These are phyloP conservation scores for Plasmodium reichenowi DNA, from an alignment of 169 alveolate species.

Conservation along the genomic window DNA sequence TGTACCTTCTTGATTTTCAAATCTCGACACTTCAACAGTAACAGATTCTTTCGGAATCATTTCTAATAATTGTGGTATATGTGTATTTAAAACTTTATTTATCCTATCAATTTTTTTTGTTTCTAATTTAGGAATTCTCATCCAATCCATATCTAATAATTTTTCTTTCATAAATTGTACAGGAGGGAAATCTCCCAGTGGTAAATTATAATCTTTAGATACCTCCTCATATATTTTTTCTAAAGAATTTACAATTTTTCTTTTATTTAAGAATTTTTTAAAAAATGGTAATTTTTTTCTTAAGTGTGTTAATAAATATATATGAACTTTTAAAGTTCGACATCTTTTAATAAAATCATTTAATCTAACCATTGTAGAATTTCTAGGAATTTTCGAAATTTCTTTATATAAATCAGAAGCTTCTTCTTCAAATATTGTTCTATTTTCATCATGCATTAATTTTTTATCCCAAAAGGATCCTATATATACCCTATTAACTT, in stretches of 20 bases:
- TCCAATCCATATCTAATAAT: slow-evolving; percentile 69
- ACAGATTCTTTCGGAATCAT: slow-evolving; percentile 77
- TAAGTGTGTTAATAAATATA: slow-evolving; percentile 60
- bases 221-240: slow-evolving; percentile 74
- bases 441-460: slow-evolving; percentile 81
- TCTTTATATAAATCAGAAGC: slow-evolving; percentile 84
- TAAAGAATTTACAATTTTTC: slow-evolving; percentile 32
- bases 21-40: slow-evolving; percentile 12
- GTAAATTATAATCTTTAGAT: slow-evolving; percentile 67
- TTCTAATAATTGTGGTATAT: slow-evolving; percentile 79
- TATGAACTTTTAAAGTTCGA: slow-evolving; percentile 78
- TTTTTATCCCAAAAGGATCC: slow-evolving; percentile 87
- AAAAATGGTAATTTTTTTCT: slow-evolving; percentile 75
- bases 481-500: slow-evolving; percentile 85
- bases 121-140: slow-evolving; percentile 77
- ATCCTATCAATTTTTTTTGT: slow-evolving; percentile 65
- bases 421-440: slow-evolving; percentile 86
- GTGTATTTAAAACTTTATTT: slow-evolving; percentile 65
- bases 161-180: slow-evolving; percentile 74
- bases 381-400: slow-evolving; percentile 83
- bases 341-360: slow-evolving; percentile 86
- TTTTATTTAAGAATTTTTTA: slow-evolving; percentile 33
- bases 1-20: slow-evolving; percentile 55
- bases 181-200: slow-evolving; percentile 77
- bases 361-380: slow-evolving; percentile 78